phyloP scores from a whole-genome alignment of 2,329 filamentous ascomycete species.

The Zarea fungicola region DNA sequence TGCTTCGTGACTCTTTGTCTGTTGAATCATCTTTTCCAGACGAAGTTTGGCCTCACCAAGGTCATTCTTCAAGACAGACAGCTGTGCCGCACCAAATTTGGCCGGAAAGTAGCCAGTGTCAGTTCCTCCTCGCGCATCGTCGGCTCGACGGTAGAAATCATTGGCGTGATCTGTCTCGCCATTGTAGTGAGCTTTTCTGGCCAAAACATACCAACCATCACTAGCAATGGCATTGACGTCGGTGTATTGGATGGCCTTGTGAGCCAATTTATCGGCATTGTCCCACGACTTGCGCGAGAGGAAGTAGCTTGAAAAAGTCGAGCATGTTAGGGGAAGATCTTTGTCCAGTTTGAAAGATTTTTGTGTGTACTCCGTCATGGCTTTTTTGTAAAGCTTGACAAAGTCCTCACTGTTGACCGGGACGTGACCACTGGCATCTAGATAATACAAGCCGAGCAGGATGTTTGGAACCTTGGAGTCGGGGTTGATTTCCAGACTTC shows the following conservation, averaged over 20 bases:
- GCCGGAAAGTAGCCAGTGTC: constrained; percentile 89
- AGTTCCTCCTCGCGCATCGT: constrained; percentile 85
- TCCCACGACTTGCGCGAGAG: constrained; percentile 72
- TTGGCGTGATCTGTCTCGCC: constrained; percentile 69
- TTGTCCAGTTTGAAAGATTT: constrained; percentile 93
- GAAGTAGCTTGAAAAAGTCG: constrained; percentile 88
- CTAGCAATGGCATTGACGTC: constrained; percentile 95
- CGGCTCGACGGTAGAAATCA: constrained; percentile 84
- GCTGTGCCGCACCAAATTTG: constrained; percentile 89
- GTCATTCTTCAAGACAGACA: constrained; percentile 78
- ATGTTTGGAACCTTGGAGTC: constrained; percentile 88
- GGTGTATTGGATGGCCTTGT: constrained; percentile 91
- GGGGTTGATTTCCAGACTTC: constrained; percentile 72
- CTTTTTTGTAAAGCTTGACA: constrained; percentile 78
- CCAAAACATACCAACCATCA: constrained; percentile 95
- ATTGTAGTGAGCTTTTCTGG: constrained; percentile 82
- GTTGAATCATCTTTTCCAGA: constrained; percentile 89
- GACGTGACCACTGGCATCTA: constrained; percentile 79
- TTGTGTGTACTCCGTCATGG: constrained; percentile 91
- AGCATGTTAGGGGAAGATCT: constrained; percentile 81
- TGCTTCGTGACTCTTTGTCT: constrained; percentile 76
- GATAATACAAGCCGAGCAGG: constrained; percentile 81
- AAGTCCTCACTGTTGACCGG: constrained; percentile 82
- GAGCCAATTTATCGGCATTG: constrained; percentile 79
- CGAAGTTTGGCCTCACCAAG: constrained; percentile 88